Conservation (phyloP, 192 early-diverging fungal species). For the Umbelopsis vinacea region DNA sequence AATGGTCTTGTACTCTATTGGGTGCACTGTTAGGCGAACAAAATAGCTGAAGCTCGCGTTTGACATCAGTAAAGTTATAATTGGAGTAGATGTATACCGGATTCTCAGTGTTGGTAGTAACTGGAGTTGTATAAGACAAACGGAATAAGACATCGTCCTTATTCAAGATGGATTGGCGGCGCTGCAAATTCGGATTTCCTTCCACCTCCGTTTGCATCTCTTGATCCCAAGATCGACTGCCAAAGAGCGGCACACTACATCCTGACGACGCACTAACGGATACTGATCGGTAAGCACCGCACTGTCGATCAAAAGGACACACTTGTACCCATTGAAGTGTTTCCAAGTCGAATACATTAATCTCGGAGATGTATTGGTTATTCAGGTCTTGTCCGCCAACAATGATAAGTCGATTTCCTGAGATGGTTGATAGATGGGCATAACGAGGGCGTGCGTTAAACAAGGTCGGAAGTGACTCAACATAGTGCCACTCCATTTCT, state of each 20-base stretch:
- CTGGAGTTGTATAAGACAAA: slow-evolving; percentile 16
- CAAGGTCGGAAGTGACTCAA: slow-evolving; percentile 47
- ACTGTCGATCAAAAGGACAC: slow-evolving; percentile 69
- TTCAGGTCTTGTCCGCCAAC: slow-evolving; percentile 79
- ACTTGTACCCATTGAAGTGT: slow-evolving; percentile 64
- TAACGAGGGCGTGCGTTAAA: slow-evolving; percentile 71
- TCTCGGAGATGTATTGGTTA: slow-evolving; percentile 79
- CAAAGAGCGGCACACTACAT: slow-evolving; percentile 9
- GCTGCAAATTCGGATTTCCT: slow-evolving; percentile 11
- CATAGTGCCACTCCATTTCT: slow-evolving; percentile 62
- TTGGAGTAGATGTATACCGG: slow-evolving; percentile 80
- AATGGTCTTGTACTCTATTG: slow-evolving; percentile 53
- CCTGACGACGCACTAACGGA: slow-evolving; percentile 59
- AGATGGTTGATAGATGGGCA: slow-evolving; percentile 73
- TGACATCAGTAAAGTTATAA: slow-evolving; percentile 79
- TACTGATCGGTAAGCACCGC: slow-evolving; percentile 79
- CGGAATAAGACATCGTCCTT: slow-evolving; percentile 11
- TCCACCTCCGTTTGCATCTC: not conserved
- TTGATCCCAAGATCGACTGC: slow-evolving; percentile 14
- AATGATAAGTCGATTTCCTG: slow-evolving; percentile 64
- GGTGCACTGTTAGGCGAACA: slow-evolving; percentile 51
- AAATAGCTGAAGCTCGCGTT: slow-evolving; percentile 73
- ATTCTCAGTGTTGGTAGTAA: not conserved
- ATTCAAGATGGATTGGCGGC: slow-evolving; percentile 16
- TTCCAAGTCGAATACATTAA: slow-evolving; percentile 76